Evolutionary conservation across 441 rosid species (phyloP).

Genomic region (Dalechampia spathulata): DNA sequence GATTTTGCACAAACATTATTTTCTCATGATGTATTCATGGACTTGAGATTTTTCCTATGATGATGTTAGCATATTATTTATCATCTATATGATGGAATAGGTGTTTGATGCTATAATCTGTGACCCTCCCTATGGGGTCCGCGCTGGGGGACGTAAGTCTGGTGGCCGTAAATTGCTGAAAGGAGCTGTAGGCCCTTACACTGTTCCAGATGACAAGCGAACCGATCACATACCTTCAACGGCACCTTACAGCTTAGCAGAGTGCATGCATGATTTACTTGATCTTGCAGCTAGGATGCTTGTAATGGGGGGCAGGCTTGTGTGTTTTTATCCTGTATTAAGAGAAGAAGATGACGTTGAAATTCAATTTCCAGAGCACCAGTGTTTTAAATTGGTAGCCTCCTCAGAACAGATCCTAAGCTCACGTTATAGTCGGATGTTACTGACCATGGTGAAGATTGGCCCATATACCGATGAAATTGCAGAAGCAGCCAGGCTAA

Average conservation of each 20-base stretch:
- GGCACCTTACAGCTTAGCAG: constrained; percentile 73
- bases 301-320: constrained; percentile 82
- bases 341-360: constrained; percentile 52
- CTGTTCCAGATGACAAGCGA: constrained; percentile 85
- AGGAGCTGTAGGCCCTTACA: constrained; percentile 77
- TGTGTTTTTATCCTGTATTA: constrained; percentile 74
- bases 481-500: constrained; percentile 53
- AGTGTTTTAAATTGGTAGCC: constrained; percentile 64
- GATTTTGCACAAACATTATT: background rate
- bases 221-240: constrained; percentile 89
- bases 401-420: constrained; percentile 89
- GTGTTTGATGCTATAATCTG: constrained; percentile 86
- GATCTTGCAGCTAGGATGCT: constrained; percentile 86
- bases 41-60: no score
- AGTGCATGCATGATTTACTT: constrained; percentile 89
- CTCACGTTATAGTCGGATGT: constrained; percentile 68
- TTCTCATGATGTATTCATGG: no score
- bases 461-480: constrained; percentile 52
- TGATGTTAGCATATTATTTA: background rate
- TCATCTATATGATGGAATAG: constrained; percentile 19
- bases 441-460: constrained; percentile 82
- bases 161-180: constrained; percentile 90
- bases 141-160: constrained; percentile 96
- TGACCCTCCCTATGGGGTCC: constrained; percentile 96
- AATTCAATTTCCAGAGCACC: constrained; percentile 63